phyloP scores from a whole-genome alignment of 2,329 filamentous ascomycete genomes.

The Acarospora socialis region DNA sequence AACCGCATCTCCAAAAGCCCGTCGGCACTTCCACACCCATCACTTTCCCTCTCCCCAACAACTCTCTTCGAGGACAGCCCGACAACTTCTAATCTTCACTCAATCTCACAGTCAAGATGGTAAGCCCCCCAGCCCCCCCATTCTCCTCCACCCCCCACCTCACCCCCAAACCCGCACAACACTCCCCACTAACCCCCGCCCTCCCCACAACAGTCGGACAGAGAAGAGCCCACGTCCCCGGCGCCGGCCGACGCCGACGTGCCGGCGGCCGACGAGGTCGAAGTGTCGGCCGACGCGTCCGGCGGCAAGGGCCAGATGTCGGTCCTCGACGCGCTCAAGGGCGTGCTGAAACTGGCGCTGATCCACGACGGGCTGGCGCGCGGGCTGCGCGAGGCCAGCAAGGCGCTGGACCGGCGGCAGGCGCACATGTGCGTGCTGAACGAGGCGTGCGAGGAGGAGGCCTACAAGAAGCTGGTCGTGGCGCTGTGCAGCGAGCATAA shows the following conservation, averaged over 20 bases:
- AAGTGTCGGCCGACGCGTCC: slow-evolving; percentile 81
- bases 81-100: slow-evolving; percentile 27
- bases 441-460: slow-evolving; percentile 99
- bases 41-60: no score
- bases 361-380: slow-evolving; percentile 99
- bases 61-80: slow-evolving; percentile 41
- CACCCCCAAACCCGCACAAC: not conserved
- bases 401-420: slow-evolving; percentile 96
- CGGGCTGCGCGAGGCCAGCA: slow-evolving; percentile 94
- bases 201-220: slow-evolving; percentile 64
- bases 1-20: no score
- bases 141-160: slow-evolving; percentile 4
- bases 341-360: slow-evolving; percentile 93
- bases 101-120: slow-evolving; percentile 30
- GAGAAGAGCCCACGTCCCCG: slow-evolving; percentile 95
- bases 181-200: not conserved
- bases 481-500: slow-evolving; percentile 99
- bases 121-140: slow-evolving; percentile 17
- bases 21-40: no score
- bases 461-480: slow-evolving; percentile 99
- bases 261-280: slow-evolving; percentile 61
- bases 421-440: slow-evolving; percentile 99
- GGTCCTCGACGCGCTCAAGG: slow-evolving; percentile 96
- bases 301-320: slow-evolving; percentile 80
- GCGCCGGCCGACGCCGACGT: slow-evolving; percentile 55